Conservation (phyloP, 2,329 filamentous ascomycete species). For the Scolecobasidium constrictum region DNA sequence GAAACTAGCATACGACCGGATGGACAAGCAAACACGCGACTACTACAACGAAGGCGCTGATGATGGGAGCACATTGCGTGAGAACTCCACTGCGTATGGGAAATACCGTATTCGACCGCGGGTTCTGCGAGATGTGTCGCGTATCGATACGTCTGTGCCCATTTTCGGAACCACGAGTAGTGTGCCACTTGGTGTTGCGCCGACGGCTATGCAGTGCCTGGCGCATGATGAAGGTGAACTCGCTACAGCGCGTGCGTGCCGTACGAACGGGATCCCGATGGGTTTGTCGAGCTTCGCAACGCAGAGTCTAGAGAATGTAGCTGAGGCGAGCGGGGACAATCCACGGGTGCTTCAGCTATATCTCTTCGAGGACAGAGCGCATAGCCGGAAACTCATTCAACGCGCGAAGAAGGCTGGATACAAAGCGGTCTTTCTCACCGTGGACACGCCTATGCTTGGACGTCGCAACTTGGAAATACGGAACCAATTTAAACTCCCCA, state of each 20-base stretch:
- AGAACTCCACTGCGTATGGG: conserved; percentile 19
- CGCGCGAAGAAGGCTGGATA: conserved; percentile 38
- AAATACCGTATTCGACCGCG: conserved; percentile 22
- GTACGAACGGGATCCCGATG: conserved; percentile 25
- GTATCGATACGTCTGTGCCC: conserved; percentile 24
- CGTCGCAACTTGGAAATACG: conserved; percentile 42
- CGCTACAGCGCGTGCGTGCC: conserved; percentile 29
- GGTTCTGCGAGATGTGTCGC: conserved; percentile 28
- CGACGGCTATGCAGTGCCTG: conserved; percentile 31
- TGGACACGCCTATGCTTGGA: conserved; percentile 44
- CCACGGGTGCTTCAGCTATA: conserved; percentile 46
- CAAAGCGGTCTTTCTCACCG: conserved; percentile 43
- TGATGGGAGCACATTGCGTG: conserved; percentile 16
- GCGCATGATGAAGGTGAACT: conserved; percentile 33
- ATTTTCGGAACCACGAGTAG: conserved; percentile 23
- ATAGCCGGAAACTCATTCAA: conserved; percentile 30
- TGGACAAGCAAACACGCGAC: conserved; percentile 17
- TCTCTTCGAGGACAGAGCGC: conserved; percentile 37
- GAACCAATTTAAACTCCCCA: conserved; percentile 39
- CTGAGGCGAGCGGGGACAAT: conserved; percentile 24
- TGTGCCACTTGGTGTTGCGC: conserved; percentile 31
- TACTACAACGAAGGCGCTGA: conserved; percentile 15
- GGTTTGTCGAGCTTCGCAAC: conserved; percentile 29
- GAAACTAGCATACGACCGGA: conserved; percentile 17
- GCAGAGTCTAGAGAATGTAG: conserved; percentile 28